A percentile compares a stretch with the other conserved stretches of the same genome.
Evolutionary conservation across 2,329 filamentous ascomycete species (phyloP).

Genomic region (Emericellopsis cladophorae): DNA sequence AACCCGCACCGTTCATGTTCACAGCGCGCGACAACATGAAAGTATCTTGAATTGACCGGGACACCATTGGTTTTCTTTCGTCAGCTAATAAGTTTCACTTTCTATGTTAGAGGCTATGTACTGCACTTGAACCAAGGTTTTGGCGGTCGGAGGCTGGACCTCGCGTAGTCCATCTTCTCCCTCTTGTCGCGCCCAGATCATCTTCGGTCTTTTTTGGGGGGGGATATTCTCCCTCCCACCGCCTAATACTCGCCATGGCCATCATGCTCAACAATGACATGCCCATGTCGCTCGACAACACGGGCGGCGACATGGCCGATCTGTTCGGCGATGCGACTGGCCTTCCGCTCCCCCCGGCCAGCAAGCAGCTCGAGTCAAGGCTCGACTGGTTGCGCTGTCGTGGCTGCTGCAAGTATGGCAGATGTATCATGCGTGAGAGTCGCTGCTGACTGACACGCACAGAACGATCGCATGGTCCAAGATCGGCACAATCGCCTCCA

Average conservation of each 20-base stretch:
- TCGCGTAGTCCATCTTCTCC: too few species aligned
- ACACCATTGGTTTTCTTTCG: too few species aligned
- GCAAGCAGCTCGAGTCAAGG: conserved; percentile 56
- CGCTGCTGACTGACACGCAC: conserved; percentile 4
- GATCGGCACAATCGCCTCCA: conserved; percentile 71
- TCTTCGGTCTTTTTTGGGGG: background rate
- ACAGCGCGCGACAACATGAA: too few species aligned
- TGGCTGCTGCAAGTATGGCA: conserved; percentile 74
- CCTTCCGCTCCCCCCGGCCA: conserved; percentile 30
- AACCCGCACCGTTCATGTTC: too few species aligned
- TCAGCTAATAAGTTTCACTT: too few species aligned
- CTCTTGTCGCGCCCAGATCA: too few species aligned
- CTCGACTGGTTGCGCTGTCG: conserved; percentile 64
- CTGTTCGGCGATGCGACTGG: conserved; percentile 62
- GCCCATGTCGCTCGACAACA: conserved; percentile 42
- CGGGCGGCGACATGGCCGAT: conserved; percentile 56
- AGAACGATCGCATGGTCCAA: conserved; percentile 84
- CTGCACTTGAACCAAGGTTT: too few species aligned
- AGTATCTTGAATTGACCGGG: too few species aligned
- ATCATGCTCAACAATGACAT: conserved; percentile 28
- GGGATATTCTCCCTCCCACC: background rate
- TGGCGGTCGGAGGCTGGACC: too few species aligned
- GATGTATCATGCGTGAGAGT: background rate
- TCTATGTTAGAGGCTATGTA: too few species aligned
- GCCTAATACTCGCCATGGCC: background rate